phyloP scores from a whole-genome alignment of 768 basidiomycete genomes.

The Auricularia sp. region DNA sequence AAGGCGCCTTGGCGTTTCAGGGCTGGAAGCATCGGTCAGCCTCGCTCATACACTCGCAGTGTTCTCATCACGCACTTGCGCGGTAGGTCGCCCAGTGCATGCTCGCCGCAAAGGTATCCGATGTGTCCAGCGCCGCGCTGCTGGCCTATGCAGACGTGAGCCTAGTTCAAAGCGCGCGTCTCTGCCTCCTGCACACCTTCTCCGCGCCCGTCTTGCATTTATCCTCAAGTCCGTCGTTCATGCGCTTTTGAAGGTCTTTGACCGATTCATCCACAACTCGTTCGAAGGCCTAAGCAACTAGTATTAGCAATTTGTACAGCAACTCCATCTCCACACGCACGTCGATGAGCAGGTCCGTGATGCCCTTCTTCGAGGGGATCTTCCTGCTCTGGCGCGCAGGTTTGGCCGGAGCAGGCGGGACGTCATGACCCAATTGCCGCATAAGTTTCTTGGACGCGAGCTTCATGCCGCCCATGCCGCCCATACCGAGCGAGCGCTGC shows the following conservation, averaged over 20 bases:
- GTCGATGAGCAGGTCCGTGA: slow-evolving; percentile 36
- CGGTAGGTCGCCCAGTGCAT: slow-evolving; percentile 57
- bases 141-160: slow-evolving; percentile 22
- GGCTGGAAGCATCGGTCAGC: slow-evolving; percentile 16
- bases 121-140: slow-evolving; percentile 34
- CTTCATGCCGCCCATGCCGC: slow-evolving; percentile 8
- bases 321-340: slow-evolving; percentile 16
- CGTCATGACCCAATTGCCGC: no score
- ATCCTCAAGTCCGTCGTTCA: slow-evolving; percentile 49
- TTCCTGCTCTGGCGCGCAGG: no score
- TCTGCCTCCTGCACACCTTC: no score
- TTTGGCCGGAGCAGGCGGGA: no score
- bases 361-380: slow-evolving; percentile 18
- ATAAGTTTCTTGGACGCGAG: no score
- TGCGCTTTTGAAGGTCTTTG: slow-evolving; percentile 35
- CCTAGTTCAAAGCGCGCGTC: no score
- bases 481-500: background rate
- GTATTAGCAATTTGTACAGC: no score
- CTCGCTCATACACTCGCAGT: slow-evolving; percentile 11
- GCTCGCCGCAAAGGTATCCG: slow-evolving; percentile 39
- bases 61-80: slow-evolving; percentile 34
- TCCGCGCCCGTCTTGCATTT: slow-evolving; percentile 30
- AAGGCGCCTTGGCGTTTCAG: slow-evolving; percentile 47
- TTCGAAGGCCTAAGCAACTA: slow-evolving; percentile 33
- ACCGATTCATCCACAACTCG: slow-evolving; percentile 37